Evolutionary conservation across 2,329 filamentous ascomycete species (phyloP), one percentile per base, ranked within the genome.

Genomic region (Epichloe typhina): DNA sequence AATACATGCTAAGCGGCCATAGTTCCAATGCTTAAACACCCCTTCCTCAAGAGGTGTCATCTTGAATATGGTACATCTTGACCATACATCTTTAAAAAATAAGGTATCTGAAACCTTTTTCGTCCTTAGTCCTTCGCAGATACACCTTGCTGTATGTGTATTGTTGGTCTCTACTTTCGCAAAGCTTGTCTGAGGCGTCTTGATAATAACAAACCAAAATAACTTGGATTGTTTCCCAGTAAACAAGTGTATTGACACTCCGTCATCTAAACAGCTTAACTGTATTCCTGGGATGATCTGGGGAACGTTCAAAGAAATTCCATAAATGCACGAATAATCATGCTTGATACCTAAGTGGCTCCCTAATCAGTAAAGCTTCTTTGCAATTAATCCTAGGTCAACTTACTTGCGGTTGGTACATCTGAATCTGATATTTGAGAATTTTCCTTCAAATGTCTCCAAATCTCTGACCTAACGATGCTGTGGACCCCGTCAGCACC

Each of bases 401-500:
- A 45, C 51, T 44, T 50, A 58, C 59, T 41, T 17, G 38, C 54
- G 50, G 56, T 58, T 43, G 60, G 57, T 17, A 55, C 47, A 3
- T 49, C 52, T 3, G 50, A 55, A 9, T 57, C 57, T 12, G 52
- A 15, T 1, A 54, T 56, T 2, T 53, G 54, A 0, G 36, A 41
- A 1, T 19, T 43, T 26, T 52, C 45, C 44, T 54, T 52, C 15
- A 57, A 54, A 33, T 58, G 54, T 11, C 59, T 39, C 56, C 57
- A 62, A 55, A 63, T 62, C n/a, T 54, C 38, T 1, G 46, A 40
- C 15, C 56, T 42, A 5, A 56, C 53, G 11, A 55, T 57, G 54
- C 68, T 71, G 45, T 69, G 64, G 5, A 70, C 66, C 4, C 71
- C 71, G 55, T 73, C 70, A 7, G 65, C 64, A 15, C 70, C 70